Evolutionary conservation across 352 stramenopile species (phyloP).

Genomic region (Phytophthora macrochlamydospora): DNA sequence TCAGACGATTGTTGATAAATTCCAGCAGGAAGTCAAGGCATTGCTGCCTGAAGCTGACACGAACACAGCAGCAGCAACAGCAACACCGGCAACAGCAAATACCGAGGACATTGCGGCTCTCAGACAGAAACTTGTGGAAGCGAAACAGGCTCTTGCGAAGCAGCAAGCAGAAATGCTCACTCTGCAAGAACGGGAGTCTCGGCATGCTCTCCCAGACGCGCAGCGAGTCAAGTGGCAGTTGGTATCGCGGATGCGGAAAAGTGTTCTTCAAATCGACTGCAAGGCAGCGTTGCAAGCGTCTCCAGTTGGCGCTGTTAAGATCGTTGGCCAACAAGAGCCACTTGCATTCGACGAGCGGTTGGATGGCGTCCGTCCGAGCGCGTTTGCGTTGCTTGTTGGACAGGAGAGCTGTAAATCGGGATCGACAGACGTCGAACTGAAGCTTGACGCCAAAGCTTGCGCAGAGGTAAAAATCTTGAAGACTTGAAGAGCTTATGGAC

Average conservation of each 20-base stretch:
- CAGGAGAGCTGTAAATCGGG: conserved; percentile 44
- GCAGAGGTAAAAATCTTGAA: conserved; percentile 45
- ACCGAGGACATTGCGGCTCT: conserved; percentile 60
- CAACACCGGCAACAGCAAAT: conserved; percentile 9
- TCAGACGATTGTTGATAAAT: conserved; percentile 60
- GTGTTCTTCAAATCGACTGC: conserved; percentile 64
- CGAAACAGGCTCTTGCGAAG: conserved; percentile 64
- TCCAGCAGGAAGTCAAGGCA: conserved; percentile 57
- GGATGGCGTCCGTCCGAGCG: conserved; percentile 64
- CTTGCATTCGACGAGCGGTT: conserved; percentile 57
- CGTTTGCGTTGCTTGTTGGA: conserved; percentile 66
- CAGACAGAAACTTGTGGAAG: conserved; percentile 67
- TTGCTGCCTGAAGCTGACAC: conserved; percentile 28
- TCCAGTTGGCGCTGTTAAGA: conserved; percentile 20
- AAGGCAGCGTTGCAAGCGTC: conserved; percentile 35
- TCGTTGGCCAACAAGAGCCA: not conserved
- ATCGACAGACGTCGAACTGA: conserved; percentile 35
- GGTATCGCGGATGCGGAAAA: conserved; percentile 63
- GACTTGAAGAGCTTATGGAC: not conserved
- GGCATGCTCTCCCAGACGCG: conserved; percentile 64
- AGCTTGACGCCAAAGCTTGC: conserved; percentile 51
- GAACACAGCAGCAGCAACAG: conserved; percentile 1
- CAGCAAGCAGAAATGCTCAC: conserved; percentile 71
- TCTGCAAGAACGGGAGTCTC: conserved; percentile 67
- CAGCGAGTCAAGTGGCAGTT: conserved; percentile 71